Evolutionary conservation across 2,329 filamentous ascomycete species (phyloP).

Genomic region (Cytospora mali): DNA sequence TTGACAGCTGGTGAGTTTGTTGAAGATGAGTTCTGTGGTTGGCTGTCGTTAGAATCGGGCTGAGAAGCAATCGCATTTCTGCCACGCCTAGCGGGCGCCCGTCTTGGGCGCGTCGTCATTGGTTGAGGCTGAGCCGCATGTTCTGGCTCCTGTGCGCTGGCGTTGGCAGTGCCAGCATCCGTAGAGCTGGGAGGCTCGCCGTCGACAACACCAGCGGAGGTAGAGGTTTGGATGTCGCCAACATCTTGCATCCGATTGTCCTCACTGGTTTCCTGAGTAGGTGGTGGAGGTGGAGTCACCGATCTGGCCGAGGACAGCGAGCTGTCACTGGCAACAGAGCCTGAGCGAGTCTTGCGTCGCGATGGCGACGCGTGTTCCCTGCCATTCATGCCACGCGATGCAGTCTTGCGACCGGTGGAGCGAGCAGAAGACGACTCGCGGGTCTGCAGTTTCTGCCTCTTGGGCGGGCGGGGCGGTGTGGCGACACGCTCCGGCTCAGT

Average conservation of each 20-base stretch:
- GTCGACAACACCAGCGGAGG: not conserved
- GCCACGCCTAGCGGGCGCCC: slow-evolving; percentile 25
- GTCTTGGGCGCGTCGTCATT: slow-evolving; percentile 25
- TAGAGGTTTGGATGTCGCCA: not conserved
- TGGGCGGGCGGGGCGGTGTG: slow-evolving; percentile 28
- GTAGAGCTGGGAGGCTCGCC: slow-evolving; percentile 12
- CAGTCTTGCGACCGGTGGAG: slow-evolving; percentile 18
- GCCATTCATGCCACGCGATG: slow-evolving; percentile 30
- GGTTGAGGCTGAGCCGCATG: slow-evolving; percentile 22
- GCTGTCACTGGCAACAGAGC: slow-evolving; percentile 37
- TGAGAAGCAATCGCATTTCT: slow-evolving; percentile 17
- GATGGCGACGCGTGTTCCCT: slow-evolving; percentile 32
- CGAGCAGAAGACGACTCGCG: slow-evolving; percentile 22
- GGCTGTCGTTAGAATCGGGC: slow-evolving; percentile 19
- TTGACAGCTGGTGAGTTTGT: slow-evolving; percentile 1
- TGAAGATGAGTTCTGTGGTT: slow-evolving; percentile 18
- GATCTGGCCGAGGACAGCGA: slow-evolving; percentile 40
- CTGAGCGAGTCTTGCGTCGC: slow-evolving; percentile 31
- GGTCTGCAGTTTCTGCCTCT: slow-evolving; percentile 29
- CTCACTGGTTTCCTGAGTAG: slow-evolving; percentile 25
- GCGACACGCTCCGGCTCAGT: slow-evolving; percentile 26
- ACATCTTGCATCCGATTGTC: slow-evolving; percentile 22
- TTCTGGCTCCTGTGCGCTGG: slow-evolving; percentile 12
- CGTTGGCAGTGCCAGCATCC: slow-evolving; percentile 2
- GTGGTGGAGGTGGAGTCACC: slow-evolving; percentile 33